Evolutionary conservation across 192 early-diverging fungal genomes (phyloP).

Genomic region (Backusella sp.): DNA sequence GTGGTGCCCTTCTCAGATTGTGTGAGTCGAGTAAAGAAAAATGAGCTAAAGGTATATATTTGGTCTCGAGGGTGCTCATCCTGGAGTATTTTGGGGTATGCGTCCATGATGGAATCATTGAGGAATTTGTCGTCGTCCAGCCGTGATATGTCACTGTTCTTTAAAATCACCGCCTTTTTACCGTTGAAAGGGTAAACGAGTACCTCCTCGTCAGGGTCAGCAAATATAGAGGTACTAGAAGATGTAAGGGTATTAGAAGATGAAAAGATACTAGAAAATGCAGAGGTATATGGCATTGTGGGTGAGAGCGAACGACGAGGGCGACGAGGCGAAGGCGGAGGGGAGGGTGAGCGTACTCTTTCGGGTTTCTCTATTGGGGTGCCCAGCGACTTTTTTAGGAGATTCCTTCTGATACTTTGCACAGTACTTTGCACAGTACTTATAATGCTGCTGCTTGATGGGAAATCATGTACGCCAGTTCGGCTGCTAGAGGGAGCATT

Average conservation of each 20-base stretch:
- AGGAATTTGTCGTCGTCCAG: background rate
- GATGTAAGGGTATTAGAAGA: no score
- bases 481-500: no score
- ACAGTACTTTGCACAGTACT: no score
- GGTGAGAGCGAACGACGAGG: background rate
- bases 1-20: background rate
- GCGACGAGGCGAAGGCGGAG: no score
- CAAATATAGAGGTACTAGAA: background rate
- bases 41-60: background rate
- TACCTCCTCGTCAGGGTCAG: background rate
- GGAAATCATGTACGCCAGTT: no score
- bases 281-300: background rate
- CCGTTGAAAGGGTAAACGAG: background rate
- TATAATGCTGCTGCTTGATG: no score
- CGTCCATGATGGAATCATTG: background rate
- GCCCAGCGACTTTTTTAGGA: no score
- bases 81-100: background rate
- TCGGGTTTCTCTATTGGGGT: no score
- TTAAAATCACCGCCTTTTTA: background rate
- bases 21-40: background rate
- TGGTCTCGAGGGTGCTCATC: background rate
- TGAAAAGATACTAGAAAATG: background rate
- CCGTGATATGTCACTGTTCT: background rate
- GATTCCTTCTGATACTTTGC: no score
- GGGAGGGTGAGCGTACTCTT: no score